A percentile compares a stretch with the other conserved stretches of the same genome.
phyloP scores from a whole-genome alignment of 345 rosid species.

The Carallia brachiata region DNA sequence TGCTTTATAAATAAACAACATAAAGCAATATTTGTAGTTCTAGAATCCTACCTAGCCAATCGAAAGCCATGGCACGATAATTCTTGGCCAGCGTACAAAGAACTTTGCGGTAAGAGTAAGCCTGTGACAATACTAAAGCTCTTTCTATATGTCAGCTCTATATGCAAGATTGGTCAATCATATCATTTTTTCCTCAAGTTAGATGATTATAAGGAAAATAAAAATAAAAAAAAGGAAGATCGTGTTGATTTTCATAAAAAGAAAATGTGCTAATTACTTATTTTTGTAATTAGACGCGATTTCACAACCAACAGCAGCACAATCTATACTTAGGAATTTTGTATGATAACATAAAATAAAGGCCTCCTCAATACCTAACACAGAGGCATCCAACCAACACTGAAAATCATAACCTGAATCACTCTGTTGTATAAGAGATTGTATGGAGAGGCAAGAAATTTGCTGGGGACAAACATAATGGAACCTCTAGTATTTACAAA shows the following conservation, averaged over 20 bases:
- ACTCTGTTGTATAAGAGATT: not conserved
- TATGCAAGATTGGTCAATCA: not conserved
- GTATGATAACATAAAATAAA: not conserved
- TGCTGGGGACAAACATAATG: not conserved
- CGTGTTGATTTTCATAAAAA: not conserved
- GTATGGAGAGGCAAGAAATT: not conserved
- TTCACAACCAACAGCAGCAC: not conserved
- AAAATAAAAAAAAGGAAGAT: not conserved
- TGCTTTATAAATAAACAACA: not conserved
- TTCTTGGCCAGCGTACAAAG: constrained; percentile 71
- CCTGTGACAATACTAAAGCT: constrained; percentile 40
- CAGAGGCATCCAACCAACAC: not conserved
- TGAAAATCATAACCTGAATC: not conserved
- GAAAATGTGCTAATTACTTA: not conserved
- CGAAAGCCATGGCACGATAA: constrained; percentile 77
- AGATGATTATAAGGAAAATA: not conserved
- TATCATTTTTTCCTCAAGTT: not conserved
- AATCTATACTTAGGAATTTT: not conserved
- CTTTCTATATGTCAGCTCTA: not conserved
- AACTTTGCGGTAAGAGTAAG: constrained; percentile 83
- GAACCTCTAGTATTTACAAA: not conserved
- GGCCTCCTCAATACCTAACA: not conserved
- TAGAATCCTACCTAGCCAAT: constrained; percentile 65
- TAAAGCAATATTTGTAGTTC: too few relatives aligned
- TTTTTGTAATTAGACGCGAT: not conserved